These are phyloP conservation scores for Leersia perrieri DNA, from an alignment of 176 grass and related monocot genomes.

Conservation along the genomic window DNA sequence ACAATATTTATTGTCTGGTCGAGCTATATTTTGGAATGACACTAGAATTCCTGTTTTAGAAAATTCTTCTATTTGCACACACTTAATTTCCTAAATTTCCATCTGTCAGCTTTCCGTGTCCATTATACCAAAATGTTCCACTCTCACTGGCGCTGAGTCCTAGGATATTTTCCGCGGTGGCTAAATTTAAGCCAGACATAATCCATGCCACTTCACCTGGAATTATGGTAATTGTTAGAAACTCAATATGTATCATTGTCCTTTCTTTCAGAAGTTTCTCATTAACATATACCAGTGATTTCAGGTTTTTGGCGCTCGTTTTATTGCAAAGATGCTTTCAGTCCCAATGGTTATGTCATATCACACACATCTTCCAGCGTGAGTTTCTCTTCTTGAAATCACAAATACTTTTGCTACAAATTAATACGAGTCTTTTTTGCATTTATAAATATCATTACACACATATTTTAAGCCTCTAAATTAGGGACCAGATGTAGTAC, in stretches of 20 bases:
- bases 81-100: constrained; percentile 1
- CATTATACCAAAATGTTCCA: constrained; percentile 86
- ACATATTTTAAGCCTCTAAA: constrained; percentile 9
- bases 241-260: not conserved
- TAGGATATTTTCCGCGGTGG: constrained; percentile 85
- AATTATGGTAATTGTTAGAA: constrained; percentile 69
- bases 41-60: not conserved
- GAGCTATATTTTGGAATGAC: not conserved
- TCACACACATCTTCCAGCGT: constrained; percentile 96
- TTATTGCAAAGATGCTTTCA: constrained; percentile 87
- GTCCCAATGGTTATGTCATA: constrained; percentile 96
- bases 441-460: not conserved
- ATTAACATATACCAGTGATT: constrained; percentile 4
- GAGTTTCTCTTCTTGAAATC: constrained; percentile 32
- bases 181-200: constrained; percentile 93
- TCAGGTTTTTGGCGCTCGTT: constrained; percentile 89
- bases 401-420: not conserved
- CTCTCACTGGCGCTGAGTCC: constrained; percentile 90
- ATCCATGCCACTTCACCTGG: constrained; percentile 93
- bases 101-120: constrained; percentile 86
- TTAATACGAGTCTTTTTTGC: not conserved
- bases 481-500: not conserved
- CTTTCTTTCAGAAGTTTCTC: not conserved
- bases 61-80: not conserved
- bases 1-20: not conserved